Conservation (phyloP, 805 yeast genomes). For the Yamadazyma akitaensis region DNA sequence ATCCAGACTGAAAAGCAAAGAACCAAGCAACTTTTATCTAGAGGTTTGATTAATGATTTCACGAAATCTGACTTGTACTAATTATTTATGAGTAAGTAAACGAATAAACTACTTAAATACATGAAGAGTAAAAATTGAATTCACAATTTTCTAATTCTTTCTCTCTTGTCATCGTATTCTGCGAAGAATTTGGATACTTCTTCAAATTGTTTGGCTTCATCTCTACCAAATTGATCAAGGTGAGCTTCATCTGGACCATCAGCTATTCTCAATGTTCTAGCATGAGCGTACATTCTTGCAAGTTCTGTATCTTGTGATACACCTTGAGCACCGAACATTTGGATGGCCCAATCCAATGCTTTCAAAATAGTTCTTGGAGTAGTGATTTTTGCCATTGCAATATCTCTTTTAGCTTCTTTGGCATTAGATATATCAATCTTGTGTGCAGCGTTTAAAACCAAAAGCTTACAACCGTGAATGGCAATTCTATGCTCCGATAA, state of each 20-base stretch:
- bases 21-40: slow-evolving; percentile 46
- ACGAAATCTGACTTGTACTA: slow-evolving; percentile 53
- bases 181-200: slow-evolving; percentile 35
- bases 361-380: slow-evolving; percentile 54
- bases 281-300: slow-evolving; percentile 49
- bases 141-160: slow-evolving; percentile 25
- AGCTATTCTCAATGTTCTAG: slow-evolving; percentile 58
- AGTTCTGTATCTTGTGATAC: slow-evolving; percentile 59
- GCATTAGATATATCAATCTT: slow-evolving; percentile 52
- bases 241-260: slow-evolving; percentile 74
- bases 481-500: slow-evolving; percentile 54
- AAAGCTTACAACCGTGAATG: slow-evolving; percentile 49
- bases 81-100: slow-evolving; percentile 6
- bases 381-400: slow-evolving; percentile 59
- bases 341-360: slow-evolving; percentile 60
- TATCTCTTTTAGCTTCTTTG: slow-evolving; percentile 53
- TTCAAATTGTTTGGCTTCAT: slow-evolving; percentile 37
- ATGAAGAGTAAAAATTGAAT: neutral
- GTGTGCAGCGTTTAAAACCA: slow-evolving; percentile 60
- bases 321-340: slow-evolving; percentile 64
- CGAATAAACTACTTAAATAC: neutral
- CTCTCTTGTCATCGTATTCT: slow-evolving; percentile 17
- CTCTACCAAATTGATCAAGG: slow-evolving; percentile 52
- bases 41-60: slow-evolving; percentile 58
- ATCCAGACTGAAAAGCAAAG: slow-evolving; percentile 42